These are phyloP conservation scores for Pilatotrama ljubarskyi DNA, from an alignment of 768 basidiomycete species.

Conservation along the genomic window DNA sequence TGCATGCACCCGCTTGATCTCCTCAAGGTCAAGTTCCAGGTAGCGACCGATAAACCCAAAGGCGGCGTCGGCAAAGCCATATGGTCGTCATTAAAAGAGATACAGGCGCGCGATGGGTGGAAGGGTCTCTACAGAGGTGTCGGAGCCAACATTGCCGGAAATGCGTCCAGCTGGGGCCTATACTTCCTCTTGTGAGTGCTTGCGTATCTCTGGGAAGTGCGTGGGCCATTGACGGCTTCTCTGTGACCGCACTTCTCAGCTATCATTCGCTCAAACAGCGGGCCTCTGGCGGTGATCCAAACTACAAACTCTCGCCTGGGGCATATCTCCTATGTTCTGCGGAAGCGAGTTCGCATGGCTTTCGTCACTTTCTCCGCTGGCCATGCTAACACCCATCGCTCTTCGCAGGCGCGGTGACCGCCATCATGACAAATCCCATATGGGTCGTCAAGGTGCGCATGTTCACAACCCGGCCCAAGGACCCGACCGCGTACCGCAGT, in stretches of 20 bases:
- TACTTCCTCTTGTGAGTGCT: conserved; percentile 95
- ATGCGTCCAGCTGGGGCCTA: conserved; percentile 94
- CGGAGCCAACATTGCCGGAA: conserved; percentile 88
- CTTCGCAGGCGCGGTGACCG: conserved; percentile 81
- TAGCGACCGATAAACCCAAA: conserved; percentile 64
- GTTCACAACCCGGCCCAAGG: conserved; percentile 76
- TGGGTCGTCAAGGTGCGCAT: conserved; percentile 98
- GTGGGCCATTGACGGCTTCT: neutral
- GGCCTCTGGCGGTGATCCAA: conserved; percentile 66
- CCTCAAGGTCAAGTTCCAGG: conserved; percentile 92
- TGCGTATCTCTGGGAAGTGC: too few species aligned
- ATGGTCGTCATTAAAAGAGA: conserved; percentile 70
- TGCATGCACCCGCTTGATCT: conserved; percentile 98
- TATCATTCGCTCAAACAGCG: conserved; percentile 92
- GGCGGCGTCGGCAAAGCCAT: conserved; percentile 73
- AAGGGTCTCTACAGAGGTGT: conserved; percentile 89
- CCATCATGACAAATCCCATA: conserved; percentile 93
- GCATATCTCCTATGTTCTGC: conserved; percentile 89
- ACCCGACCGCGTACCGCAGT: conserved; percentile 74
- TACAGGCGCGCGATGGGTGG: conserved; percentile 76
- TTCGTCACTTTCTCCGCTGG: conserved; percentile 14
- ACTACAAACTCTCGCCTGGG: conserved; percentile 66
- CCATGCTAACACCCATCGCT: conserved; percentile 7
- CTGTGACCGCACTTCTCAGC: conserved; percentile 52
- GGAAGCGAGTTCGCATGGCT: conserved; percentile 83